Evolutionary conservation across 78 protist genomes (phyloP), one percentile per base, ranked within the genome.

Genomic region (Tieghemostelium lacteum): DNA sequence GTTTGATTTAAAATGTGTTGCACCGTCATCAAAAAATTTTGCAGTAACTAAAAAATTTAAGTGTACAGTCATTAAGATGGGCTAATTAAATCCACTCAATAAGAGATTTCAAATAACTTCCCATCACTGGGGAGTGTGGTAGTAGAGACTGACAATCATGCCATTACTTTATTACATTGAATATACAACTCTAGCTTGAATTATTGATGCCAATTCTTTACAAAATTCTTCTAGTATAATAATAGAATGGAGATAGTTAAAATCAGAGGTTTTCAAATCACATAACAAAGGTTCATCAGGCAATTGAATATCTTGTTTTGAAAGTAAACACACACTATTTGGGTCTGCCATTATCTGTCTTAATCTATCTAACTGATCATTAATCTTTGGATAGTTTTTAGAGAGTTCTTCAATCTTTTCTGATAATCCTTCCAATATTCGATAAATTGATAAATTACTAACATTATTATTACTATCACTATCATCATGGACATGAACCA

Each of bases 221-320:
- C 91, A 83, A 69, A 83, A 83, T 36, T 83, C 91, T 69, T 83
- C 78, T 8, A 83, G 33, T 31, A 83, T 83, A 39, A 83, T 69
- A 24, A 83, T 74, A 45, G 78, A 26, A 45, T 83, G 52, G 12
- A 83, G 57, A 50, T 69, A 69, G 29, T 83, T 73, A n/a, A 83
- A 33, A 29, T 54, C 67, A 3, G 49, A 19, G 17, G 74, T 33
- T 24, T 69, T 69, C 10, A 83, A 60, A 22, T 57, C 22, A 12
- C 40, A 40, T 8, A 83, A 50, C 2, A 83, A 26, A 36, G 73
- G 37, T 16, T 83, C 75, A 40, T 40, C 31, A 55, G 91, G 78
- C 8, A 69, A 60, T 22, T 69, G 34, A 42, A 50, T 60, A 24
- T 69, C 78, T 29, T 61, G 57, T 17, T 45, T 63, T 22, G 64